Base-by-base conservation (phyloP, 345 rosid genomes). In the Reutealis trisperma region DNA sequence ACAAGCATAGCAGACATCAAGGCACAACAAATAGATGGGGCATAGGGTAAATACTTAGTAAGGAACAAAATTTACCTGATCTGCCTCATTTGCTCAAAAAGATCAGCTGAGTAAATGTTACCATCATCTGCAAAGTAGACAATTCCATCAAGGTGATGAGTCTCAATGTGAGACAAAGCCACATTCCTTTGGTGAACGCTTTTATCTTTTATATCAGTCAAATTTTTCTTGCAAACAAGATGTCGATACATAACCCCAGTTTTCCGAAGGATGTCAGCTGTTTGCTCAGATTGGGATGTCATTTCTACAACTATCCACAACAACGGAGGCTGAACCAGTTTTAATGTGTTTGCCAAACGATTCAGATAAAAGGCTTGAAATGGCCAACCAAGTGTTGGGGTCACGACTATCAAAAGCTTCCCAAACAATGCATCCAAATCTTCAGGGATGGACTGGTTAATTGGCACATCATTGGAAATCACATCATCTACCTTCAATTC, bases 301-400 rank as follows among this genome's bases (percentile, higher is more conserved):
- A 81, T 84, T 79, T 88, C 91, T 83, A 88, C 90, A 76, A 91
- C 91, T 55, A 89, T 85, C 95, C 93, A 91, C 85, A 91, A 76
- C 18, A 91, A 72, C 61, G 93, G 95, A 76, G 89, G 86, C 49
- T 77, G 79, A n/a, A 84, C 86, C 27, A 82, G 83, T 72, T 76
- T 86, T 74, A 91, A 72, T 14, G 91, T 81, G 66, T 85, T 70
- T 0, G 87, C 89, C 85, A 89, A 72, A 47, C 86, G 88, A 66
- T 81, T 88, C 79, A 91, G 76, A 81, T 85, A 83, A 78, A 81
- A 85, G 24, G 88, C 88, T 78, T 89, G 90, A 75, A 86, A 75
- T 5, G 78, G 79, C 18, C 80, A 65, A 75, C 84, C 37, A 77
- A 68, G 42, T 0, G 93, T 87, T 12, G 89, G 86, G 60, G 93